phyloP scores from a whole-genome alignment of 2,329 filamentous ascomycete species.

The Aureobasidium musti region DNA sequence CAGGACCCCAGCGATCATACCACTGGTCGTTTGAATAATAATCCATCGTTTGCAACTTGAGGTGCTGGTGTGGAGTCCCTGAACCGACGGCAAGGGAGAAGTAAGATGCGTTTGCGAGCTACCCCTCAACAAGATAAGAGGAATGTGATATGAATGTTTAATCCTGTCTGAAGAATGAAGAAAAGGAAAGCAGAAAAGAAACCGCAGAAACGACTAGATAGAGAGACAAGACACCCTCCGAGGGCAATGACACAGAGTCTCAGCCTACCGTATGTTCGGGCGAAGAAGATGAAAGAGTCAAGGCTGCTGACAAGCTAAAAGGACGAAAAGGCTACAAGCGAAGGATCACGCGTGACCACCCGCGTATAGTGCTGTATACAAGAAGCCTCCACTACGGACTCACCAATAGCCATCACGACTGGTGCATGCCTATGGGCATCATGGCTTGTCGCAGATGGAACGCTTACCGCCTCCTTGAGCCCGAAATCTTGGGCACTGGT shows the following conservation, averaged over 20 bases:
- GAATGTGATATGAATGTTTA: conserved; percentile 11
- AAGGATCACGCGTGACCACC: conserved; percentile 28
- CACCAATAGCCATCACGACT: conserved; percentile 15
- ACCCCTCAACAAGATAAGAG: conserved; percentile 1
- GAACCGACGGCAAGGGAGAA: background rate
- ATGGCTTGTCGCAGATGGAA: conserved; percentile 13
- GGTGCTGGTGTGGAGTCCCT: background rate
- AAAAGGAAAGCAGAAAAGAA: background rate
- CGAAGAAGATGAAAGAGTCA: conserved; percentile 11
- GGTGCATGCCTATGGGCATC: conserved; percentile 8
- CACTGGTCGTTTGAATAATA: conserved; percentile 11
- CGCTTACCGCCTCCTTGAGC: conserved; percentile 10
- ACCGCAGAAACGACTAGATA: background rate
- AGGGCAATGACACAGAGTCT: conserved; percentile 19
- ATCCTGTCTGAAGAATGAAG: conserved; percentile 17
- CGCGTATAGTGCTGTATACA: conserved; percentile 27
- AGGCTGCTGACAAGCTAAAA: conserved; percentile 27
- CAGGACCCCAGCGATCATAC: background rate
- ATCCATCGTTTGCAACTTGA: background rate
- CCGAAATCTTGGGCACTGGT: background rate
- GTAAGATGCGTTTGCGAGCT: background rate
- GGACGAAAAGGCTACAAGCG: conserved; percentile 12
- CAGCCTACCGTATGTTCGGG: conserved; percentile 18
- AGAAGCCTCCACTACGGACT: background rate
- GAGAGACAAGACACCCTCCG: background rate